Evolutionary conservation across 1,284 basidiomycete genomes (phyloP).

Genomic region (Cystobasidium pallidum): DNA sequence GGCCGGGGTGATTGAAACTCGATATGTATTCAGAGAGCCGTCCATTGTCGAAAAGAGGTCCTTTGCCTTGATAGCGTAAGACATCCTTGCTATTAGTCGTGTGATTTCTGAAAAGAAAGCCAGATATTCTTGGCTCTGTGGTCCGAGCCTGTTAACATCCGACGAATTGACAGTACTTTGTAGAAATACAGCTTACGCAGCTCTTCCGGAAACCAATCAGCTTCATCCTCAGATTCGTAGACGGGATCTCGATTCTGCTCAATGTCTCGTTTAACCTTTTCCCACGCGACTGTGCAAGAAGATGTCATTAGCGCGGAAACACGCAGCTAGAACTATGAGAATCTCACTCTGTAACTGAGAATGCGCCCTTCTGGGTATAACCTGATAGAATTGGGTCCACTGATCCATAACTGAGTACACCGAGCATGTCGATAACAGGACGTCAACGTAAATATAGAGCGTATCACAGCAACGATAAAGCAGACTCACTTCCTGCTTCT

Average conservation of each 20-base stretch:
- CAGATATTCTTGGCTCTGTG: constrained; percentile 22
- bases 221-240: constrained; percentile 37
- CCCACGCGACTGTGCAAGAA: constrained; percentile 15
- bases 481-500: constrained; percentile 14
- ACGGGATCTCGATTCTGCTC: constrained; percentile 29
- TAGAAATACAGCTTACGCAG: constrained; percentile 8
- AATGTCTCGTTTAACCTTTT: constrained; percentile 24
- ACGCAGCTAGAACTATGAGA: too few species aligned
- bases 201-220: constrained; percentile 11
- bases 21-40: background rate
- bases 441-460: too few species aligned
- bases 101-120: constrained; percentile 33
- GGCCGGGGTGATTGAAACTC: background rate
- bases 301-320: too few species aligned
- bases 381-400: constrained; percentile 22
- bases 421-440: too few species aligned
- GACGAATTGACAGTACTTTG: background rate
- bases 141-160: background rate
- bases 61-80: constrained; percentile 17
- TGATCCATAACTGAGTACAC: background rate
- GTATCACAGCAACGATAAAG: too few species aligned
- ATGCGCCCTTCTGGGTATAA: background rate
- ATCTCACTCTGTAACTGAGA: constrained; percentile 9
- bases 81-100: constrained; percentile 3
- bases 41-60: background rate